Base-by-base conservation (phyloP, 371 early-diverging fungal genomes). In the Encephalitozoon cuniculi region DNA sequence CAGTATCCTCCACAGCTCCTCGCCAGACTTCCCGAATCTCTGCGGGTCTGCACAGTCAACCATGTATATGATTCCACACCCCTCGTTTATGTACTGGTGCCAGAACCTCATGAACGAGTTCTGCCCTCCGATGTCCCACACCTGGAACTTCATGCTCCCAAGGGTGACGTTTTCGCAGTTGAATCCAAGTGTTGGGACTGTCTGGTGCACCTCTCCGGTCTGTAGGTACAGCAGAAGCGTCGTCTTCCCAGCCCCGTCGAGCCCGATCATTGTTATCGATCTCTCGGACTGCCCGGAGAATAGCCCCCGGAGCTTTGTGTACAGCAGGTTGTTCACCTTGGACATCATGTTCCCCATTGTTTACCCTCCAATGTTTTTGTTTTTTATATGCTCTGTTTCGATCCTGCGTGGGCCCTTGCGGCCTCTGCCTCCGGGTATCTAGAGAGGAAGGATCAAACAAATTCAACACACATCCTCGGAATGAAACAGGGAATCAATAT, bases 11-110 rank as follows among this genome's bases (percentile, higher is more conserved):
- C 66, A 63, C 15, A 85, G 72, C 49, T 73, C 82, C 4, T 92
- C 90, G 69, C 89, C 90, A 40, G 95, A 92, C 80, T 92, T 90
- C 74, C 79, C 84, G 83, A 92, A 89, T 86, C 94, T 91, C 54
- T 92, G 91, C 71, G 89, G 89, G 86, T 95, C 94, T 81, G 90
- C 91, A 82, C 90, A 89, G 83, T 95, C 95, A 55, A 94, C 91
- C 30, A 95, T 93, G 83, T 91, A 95, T 78, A 95, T 91, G 72
- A 95, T 90, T 26, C 86, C 87, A 39, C 74, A 75, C n/a, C 81
- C 69, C 12, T 49, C 78, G 26, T 84, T 77, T 15, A 84, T 71
- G 71, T 87, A 87, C 28, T 82, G 78, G 11, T 70, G 46, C 87
- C 87, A 87, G 21, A 86, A 77, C 28, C 74, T 71, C 37, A 86